phyloP scores from a whole-genome alignment of 805 yeast genomes.

The Candida sphagnicola region DNA sequence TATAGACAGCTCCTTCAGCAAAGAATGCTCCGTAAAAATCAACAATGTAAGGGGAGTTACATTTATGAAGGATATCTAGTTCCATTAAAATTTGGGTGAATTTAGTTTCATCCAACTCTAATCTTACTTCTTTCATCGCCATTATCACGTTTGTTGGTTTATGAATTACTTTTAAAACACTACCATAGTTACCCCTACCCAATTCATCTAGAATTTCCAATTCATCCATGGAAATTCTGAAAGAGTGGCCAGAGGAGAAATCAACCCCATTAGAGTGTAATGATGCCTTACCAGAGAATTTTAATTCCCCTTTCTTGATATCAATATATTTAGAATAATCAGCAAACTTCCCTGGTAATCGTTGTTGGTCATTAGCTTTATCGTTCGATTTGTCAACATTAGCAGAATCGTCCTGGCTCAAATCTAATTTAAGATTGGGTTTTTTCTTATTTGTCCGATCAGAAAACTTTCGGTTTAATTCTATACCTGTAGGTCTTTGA shows the following conservation, averaged over 20 bases:
- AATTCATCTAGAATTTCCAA: slow-evolving; percentile 78
- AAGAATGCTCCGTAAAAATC: slow-evolving; percentile 97
- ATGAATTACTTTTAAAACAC: slow-evolving; percentile 88
- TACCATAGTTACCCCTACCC: slow-evolving; percentile 96
- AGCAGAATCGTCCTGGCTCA: slow-evolving; percentile 14
- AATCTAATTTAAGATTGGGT: slow-evolving; percentile 35
- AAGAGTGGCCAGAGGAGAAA: slow-evolving; percentile 83
- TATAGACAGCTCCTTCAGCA: slow-evolving; percentile 95
- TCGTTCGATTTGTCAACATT: not conserved
- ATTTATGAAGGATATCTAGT: slow-evolving; percentile 86
- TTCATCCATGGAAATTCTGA: slow-evolving; percentile 82
- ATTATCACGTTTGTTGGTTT: slow-evolving; percentile 86
- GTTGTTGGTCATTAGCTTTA: slow-evolving; percentile 16
- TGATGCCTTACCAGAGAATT: slow-evolving; percentile 91
- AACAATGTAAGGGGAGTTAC: slow-evolving; percentile 86
- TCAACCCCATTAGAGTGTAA: slow-evolving; percentile 89
- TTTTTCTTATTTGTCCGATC: slow-evolving; percentile 31
- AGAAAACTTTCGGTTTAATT: slow-evolving; percentile 31
- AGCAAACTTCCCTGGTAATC: slow-evolving; percentile 65
- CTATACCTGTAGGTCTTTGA: slow-evolving; percentile 12
- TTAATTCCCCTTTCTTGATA: slow-evolving; percentile 85
- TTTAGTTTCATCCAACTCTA: slow-evolving; percentile 91
- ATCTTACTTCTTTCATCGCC: slow-evolving; percentile 97
- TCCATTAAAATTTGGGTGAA: slow-evolving; percentile 96
- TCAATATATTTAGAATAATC: slow-evolving; percentile 86